Percentiles rank a stretch among this genome's conserved stretches.
phyloP scores from a whole-genome alignment of 2,329 filamentous ascomycete species.

The Colletotrichum liaoningense region DNA sequence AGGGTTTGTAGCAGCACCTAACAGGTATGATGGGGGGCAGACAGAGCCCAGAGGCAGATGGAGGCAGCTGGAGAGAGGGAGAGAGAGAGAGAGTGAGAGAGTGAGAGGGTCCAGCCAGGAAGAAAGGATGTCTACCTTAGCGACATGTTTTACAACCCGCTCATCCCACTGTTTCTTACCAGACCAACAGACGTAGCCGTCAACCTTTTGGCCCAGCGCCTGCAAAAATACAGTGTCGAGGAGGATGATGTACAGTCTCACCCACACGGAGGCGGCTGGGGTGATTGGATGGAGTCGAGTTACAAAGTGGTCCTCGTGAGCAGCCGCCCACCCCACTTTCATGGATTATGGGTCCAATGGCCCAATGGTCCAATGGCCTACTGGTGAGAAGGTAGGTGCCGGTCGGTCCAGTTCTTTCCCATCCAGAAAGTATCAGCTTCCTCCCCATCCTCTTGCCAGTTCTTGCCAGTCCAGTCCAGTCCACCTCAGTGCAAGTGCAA shows the following conservation, averaged over 20 bases:
- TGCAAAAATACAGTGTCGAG: conserved; percentile 35
- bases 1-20: neutral
- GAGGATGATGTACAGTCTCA: conserved; percentile 1
- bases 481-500: too few species aligned
- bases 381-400: too few species aligned
- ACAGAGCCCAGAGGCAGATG: neutral
- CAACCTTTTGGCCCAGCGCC: conserved; percentile 10
- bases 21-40: neutral
- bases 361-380: too few species aligned
- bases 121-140: neutral
- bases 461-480: too few species aligned
- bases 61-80: neutral
- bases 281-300: conserved; percentile 34
- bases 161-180: conserved; percentile 13
- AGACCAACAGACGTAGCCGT: neutral
- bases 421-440: neutral
- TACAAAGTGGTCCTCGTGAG: conserved; percentile 34
- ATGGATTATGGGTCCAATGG: neutral
- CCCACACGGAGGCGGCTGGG: conserved; percentile 32
- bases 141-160: conserved; percentile 26
- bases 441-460: neutral
- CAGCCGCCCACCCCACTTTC: conserved; percentile 17
- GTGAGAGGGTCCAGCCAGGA: neutral
- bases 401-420: neutral
- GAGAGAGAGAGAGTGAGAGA: neutral